A percentile compares a stretch with the other conserved stretches of the same genome.
Conservation (phyloP, 148 eudicot genomes). For the Arbutus unedo region DNA sequence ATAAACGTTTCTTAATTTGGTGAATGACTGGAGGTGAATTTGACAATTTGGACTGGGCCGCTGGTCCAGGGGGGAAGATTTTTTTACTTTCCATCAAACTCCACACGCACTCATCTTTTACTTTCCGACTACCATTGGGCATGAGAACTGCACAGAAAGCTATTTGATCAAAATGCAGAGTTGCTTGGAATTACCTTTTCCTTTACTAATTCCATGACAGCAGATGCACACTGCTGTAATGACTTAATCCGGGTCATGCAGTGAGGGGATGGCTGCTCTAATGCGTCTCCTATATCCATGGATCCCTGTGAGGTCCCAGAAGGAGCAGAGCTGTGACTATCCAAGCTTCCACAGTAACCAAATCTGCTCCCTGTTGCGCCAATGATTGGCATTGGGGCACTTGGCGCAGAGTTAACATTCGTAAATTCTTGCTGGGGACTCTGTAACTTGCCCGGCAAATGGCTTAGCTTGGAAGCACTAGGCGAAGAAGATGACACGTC, state of each 20-base stretch:
- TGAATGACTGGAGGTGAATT: background rate
- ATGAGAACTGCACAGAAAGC: background rate
- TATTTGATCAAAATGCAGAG: background rate
- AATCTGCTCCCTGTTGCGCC: constrained; percentile 41
- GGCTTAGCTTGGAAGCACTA: constrained; percentile 46
- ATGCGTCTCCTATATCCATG: constrained; percentile 45
- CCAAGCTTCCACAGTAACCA: constrained; percentile 41
- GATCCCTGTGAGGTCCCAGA: constrained; percentile 65
- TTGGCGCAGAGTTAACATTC: constrained; percentile 32
- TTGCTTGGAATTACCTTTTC: constrained; percentile 53
- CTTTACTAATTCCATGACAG: constrained; percentile 69
- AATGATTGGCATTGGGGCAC: constrained; percentile 51
- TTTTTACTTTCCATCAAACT: background rate
- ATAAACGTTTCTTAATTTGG: background rate
- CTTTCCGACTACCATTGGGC: background rate
- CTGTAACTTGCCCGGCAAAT: constrained; percentile 40
- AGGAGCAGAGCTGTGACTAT: constrained; percentile 66
- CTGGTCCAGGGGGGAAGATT: background rate
- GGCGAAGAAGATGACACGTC: constrained; percentile 57
- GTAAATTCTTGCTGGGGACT: constrained; percentile 37
- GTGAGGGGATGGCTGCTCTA: constrained; percentile 68
- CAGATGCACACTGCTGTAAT: constrained; percentile 65
- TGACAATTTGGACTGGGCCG: background rate
- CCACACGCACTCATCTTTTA: background rate
- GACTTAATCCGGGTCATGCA: constrained; percentile 65